These are phyloP conservation scores for Dactylellina parvicollis DNA, from an alignment of 2,329 filamentous ascomycete species.

Conservation along the genomic window DNA sequence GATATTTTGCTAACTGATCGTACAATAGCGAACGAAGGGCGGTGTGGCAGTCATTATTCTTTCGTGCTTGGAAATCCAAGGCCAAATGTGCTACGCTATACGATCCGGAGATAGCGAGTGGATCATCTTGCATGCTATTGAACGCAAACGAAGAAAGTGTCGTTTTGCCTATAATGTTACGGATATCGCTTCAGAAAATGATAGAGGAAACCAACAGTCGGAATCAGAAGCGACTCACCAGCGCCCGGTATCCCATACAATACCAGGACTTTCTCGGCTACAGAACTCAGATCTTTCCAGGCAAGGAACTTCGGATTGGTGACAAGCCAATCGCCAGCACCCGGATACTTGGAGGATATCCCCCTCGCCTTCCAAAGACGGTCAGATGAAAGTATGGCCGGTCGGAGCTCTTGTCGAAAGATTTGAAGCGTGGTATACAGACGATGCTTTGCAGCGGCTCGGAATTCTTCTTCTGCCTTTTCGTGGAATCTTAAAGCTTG, in stretches of 20 bases:
- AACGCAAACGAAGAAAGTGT: slow-evolving; percentile 14
- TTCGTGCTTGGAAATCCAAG: not conserved
- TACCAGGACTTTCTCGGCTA: not conserved
- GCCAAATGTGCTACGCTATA: not conserved
- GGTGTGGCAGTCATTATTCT: not conserved
- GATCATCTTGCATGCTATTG: not conserved
- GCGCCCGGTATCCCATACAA: slow-evolving; percentile 19
- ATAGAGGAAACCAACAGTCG: too few species aligned
- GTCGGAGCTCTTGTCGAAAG: slow-evolving; percentile 14
- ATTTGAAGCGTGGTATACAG: not conserved
- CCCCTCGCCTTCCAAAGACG: not conserved
- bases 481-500: slow-evolving; percentile 1
- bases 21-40: slow-evolving; percentile 8
- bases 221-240: not conserved
- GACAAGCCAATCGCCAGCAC: not conserved
- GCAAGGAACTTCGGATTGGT: not conserved
- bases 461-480: slow-evolving; percentile 5
- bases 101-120: not conserved
- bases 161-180: slow-evolving; percentile 8
- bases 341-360: not conserved
- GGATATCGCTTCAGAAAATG: too few species aligned
- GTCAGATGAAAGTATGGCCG: not conserved
- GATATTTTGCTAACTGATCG: slow-evolving; percentile 17
- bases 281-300: not conserved
- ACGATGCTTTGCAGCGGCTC: slow-evolving; percentile 5